Evolutionary conservation across 306 rosid genomes (phyloP).

Genomic region (Begonia loranthoides): DNA sequence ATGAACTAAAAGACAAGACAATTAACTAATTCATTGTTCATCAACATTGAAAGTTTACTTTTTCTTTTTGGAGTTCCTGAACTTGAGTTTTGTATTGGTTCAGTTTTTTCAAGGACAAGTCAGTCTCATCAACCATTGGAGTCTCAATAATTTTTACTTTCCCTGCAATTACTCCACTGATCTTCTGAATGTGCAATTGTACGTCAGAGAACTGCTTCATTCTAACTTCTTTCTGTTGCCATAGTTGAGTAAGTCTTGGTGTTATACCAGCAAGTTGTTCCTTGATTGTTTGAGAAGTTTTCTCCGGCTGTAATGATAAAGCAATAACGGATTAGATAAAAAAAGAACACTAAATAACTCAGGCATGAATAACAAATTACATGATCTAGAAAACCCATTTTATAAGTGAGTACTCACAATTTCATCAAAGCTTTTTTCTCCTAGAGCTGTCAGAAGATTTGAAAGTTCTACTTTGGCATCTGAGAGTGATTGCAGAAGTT

Average conservation of each 20-base stretch:
- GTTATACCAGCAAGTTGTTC: conserved; percentile 68
- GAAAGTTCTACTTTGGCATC: conserved; percentile 65
- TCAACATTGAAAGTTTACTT: conserved; percentile 33
- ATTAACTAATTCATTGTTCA: background rate
- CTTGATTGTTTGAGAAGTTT: conserved; percentile 36
- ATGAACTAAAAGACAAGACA: background rate
- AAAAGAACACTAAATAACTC: too few relatives aligned
- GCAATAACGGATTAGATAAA: background rate
- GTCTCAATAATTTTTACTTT: conserved; percentile 30
- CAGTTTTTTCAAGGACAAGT: conserved; percentile 13
- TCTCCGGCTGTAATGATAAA: conserved; percentile 23
- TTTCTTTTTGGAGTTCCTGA: conserved; percentile 87
- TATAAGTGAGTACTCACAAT: background rate
- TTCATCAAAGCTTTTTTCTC: background rate
- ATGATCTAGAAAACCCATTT: background rate
- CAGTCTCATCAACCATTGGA: conserved; percentile 46
- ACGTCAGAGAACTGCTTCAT: conserved; percentile 65
- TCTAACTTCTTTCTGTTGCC: conserved; percentile 80
- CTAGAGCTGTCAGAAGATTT: background rate
- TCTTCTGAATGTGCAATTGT: conserved; percentile 65
- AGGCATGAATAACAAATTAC: too few relatives aligned
- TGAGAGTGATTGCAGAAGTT: conserved; percentile 67
- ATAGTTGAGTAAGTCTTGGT: conserved; percentile 56
- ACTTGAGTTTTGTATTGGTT: conserved; percentile 73
- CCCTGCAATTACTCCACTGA: conserved; percentile 80